Evolutionary conservation across 2,329 filamentous ascomycete species (phyloP), one percentile per base, ranked within the genome.

Genomic region (Phyllosticta paracitricarpa): DNA sequence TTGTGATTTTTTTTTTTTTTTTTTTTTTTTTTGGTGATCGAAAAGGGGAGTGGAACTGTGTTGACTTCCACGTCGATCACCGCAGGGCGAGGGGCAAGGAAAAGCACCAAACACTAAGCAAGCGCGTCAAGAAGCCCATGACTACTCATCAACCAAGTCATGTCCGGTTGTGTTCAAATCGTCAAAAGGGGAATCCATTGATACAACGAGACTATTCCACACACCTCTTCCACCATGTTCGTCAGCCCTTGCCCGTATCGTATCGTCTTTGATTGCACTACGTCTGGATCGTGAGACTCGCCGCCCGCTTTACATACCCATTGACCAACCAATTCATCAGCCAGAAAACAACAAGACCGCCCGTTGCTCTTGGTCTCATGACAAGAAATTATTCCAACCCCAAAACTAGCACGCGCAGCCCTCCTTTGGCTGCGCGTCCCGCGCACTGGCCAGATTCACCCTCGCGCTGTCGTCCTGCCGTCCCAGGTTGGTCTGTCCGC

Each of bases 391-490:
- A 28, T 56, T 54, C 57, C n/a, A 54, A 26, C 30, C 30, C 12
- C 14, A 48, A 12, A 12, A 19, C 33, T 61, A 97, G 78, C 93
- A 97, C 70, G 91, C 92, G 75, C 93, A 97, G 54, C 89, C 88
- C 71, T 96, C 91, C 79, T 96, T 96, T 56, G 88, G 84, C 66
- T 83, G 83, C 65, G 90, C 86, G 48, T 67, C 71, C 68, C 84
- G 82, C 56, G 87, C 83, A 58, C 88, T 88, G 57, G 85, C 87
- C 68, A 97, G 78, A 74, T 94, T 96, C 65, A 97, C 91, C 67
- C 91, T 84, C 69, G 81, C 80, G 64, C 89, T 81, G 76, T 92
- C 84, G 73, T 89, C 70, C 67, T 79, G 79, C 65, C 68, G 67
- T 40, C 61, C 81, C 77, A 71, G 79, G 77, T 70, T 85, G 75